Percentiles rank a stretch among this genome's conserved stretches.
These are phyloP conservation scores for Paraphaeosphaeria minitans DNA, from an alignment of 2,329 filamentous ascomycete genomes.

Conservation along the genomic window DNA sequence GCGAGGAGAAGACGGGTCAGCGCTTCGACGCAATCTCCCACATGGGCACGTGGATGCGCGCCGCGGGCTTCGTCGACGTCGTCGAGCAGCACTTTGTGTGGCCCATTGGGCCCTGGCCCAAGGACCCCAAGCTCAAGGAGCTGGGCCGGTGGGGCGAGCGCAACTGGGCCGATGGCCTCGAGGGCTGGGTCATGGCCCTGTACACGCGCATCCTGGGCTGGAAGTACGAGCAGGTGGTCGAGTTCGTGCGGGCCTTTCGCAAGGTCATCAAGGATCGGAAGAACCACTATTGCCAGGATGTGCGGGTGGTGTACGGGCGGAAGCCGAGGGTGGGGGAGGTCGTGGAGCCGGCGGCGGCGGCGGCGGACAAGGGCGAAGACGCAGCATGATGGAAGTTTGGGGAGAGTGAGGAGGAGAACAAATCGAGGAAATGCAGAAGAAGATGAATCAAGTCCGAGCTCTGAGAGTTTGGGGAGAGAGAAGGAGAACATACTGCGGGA, in stretches of 20 bases:
- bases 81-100: slow-evolving; percentile 32
- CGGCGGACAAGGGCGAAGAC: neutral
- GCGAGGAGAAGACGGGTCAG: slow-evolving; percentile 31
- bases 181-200: slow-evolving; percentile 49
- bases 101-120: slow-evolving; percentile 44
- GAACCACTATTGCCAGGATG: slow-evolving; percentile 47
- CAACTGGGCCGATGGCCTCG: slow-evolving; percentile 50
- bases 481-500: too few species aligned
- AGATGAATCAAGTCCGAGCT: neutral
- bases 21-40: slow-evolving; percentile 27
- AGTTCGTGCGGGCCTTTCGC: slow-evolving; percentile 41
- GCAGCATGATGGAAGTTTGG: neutral
- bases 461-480: neutral
- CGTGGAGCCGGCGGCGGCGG: neutral
- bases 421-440: too few species aligned
- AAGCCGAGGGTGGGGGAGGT: slow-evolving; percentile 27
- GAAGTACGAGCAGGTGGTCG: slow-evolving; percentile 42
- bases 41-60: slow-evolving; percentile 24
- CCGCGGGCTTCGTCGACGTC: slow-evolving; percentile 39
- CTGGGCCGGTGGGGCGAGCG: slow-evolving; percentile 45
- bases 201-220: slow-evolving; percentile 48
- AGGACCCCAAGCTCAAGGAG: slow-evolving; percentile 40
- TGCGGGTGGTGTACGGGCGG: slow-evolving; percentile 38
- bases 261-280: slow-evolving; percentile 41
- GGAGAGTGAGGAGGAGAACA: neutral